Percentiles rank a stretch among this genome's conserved stretches.
Evolutionary conservation across 108 stramenopile species (phyloP).

Genomic region (Nitzschia palea): DNA sequence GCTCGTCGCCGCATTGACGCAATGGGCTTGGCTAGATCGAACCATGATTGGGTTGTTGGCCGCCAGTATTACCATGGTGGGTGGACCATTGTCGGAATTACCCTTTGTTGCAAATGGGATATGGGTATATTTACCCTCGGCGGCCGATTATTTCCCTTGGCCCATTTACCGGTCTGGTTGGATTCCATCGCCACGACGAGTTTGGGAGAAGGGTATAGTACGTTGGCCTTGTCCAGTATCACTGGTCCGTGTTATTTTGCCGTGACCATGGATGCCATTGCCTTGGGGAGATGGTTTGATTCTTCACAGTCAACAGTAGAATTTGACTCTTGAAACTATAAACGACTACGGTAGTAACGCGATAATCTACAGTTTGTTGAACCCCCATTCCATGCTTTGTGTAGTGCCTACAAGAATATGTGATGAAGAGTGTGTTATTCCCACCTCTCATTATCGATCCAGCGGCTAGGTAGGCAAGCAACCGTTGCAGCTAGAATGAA

Average conservation of each 20-base stretch:
- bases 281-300: slow-evolving; percentile 71
- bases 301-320: neutral
- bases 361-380: too few relatives aligned
- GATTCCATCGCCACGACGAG: neutral
- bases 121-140: slow-evolving; percentile 66
- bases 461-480: too few relatives aligned
- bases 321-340: neutral
- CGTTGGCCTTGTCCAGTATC: slow-evolving; percentile 72
- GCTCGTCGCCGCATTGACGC: slow-evolving; percentile 48
- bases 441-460: too few relatives aligned
- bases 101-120: slow-evolving; percentile 77
- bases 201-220: slow-evolving; percentile 47
- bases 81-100: slow-evolving; percentile 76
- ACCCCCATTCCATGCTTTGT: too few relatives aligned
- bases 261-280: slow-evolving; percentile 85
- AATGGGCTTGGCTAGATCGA: slow-evolving; percentile 72
- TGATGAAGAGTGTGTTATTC: too few relatives aligned
- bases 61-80: slow-evolving; percentile 62
- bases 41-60: slow-evolving; percentile 56
- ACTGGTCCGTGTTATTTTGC: slow-evolving; percentile 87
- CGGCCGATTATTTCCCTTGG: slow-evolving; percentile 73
- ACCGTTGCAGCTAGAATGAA: too few relatives aligned
- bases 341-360: too few relatives aligned
- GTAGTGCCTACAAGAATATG: too few relatives aligned
- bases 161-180: slow-evolving; percentile 17